Conservation (phyloP, 2,329 filamentous ascomycete species). For the Pyrenophora tritici-repentis region DNA sequence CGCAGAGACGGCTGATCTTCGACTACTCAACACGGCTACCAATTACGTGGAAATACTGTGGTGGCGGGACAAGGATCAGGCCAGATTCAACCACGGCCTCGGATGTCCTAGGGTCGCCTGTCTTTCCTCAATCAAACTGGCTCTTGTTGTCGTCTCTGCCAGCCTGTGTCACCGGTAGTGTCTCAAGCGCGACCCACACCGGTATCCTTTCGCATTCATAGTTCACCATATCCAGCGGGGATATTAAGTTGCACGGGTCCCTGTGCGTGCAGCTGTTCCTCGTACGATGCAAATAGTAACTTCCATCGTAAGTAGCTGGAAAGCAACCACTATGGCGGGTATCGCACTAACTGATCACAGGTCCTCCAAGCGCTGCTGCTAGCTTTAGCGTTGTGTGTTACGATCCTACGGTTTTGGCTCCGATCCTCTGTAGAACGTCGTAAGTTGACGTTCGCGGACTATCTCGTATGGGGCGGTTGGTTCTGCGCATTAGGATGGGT, state of each 20-base stretch:
- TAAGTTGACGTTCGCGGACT: slow-evolving; percentile 22
- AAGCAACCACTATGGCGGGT: background rate
- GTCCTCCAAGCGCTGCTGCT: slow-evolving; percentile 22
- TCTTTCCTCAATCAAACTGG: background rate
- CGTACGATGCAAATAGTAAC: slow-evolving; percentile 2
- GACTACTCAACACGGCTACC: slow-evolving; percentile 4
- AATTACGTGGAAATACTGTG: background rate
- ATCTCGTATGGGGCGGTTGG: slow-evolving; percentile 29
- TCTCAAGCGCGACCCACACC: slow-evolving; percentile 2
- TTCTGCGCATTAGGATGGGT: slow-evolving; percentile 25
- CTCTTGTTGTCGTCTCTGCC: background rate
- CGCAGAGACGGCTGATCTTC: slow-evolving; percentile 1
- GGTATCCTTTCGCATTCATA: background rate
- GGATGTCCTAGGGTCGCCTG: background rate
- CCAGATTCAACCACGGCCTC: slow-evolving; percentile 1
- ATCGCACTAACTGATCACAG: slow-evolving; percentile 5
- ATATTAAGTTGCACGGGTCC: background rate
- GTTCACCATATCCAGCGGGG: background rate
- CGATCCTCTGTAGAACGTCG: slow-evolving; percentile 21
- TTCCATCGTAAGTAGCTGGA: slow-evolving; percentile 5
- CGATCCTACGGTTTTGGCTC: slow-evolving; percentile 24
- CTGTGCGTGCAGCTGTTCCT: background rate
- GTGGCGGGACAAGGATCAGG: background rate
- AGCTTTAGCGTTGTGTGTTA: slow-evolving; percentile 19
- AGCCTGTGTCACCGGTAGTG: slow-evolving; percentile 2